Conservation (phyloP, 2,329 filamentous ascomycete genomes). For the Colletotrichum theobromicola region DNA sequence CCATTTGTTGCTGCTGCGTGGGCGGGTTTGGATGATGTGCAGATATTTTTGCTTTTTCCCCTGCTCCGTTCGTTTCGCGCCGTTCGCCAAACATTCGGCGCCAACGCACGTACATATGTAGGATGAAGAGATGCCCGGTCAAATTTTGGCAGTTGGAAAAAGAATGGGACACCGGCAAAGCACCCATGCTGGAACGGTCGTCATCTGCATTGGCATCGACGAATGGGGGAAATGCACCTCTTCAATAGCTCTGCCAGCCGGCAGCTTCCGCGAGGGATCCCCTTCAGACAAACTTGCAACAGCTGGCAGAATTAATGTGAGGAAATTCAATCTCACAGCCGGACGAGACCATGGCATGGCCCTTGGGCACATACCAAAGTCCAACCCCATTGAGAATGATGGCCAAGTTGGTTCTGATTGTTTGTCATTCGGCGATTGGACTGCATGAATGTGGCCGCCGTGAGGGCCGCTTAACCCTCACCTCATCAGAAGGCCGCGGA, state of each 20-base stretch:
- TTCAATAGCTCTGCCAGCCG: neutral
- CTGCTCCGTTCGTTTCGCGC: neutral
- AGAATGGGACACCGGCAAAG: neutral
- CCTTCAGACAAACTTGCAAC: neutral
- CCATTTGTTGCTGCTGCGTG: neutral
- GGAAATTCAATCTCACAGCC: neutral
- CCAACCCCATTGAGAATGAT: neutral
- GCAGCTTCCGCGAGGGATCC: neutral
- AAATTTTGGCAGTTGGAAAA: neutral
- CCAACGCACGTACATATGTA: neutral
- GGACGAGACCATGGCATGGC: neutral
- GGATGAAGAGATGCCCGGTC: neutral
- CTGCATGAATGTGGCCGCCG: neutral
- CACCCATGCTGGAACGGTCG: neutral
- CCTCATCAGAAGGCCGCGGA: neutral
- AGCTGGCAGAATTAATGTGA: neutral
- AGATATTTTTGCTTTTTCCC: neutral
- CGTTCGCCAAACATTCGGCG: slow-evolving; percentile 15
- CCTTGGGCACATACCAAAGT: neutral
- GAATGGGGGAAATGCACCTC: neutral
- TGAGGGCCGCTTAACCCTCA: neutral
- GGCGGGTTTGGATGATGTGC: neutral
- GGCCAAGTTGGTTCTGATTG: neutral
- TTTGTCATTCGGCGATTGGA: neutral
- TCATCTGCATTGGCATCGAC: neutral